Base-by-base conservation (phyloP, 805 yeast species). In the Candida multigemmis region DNA sequence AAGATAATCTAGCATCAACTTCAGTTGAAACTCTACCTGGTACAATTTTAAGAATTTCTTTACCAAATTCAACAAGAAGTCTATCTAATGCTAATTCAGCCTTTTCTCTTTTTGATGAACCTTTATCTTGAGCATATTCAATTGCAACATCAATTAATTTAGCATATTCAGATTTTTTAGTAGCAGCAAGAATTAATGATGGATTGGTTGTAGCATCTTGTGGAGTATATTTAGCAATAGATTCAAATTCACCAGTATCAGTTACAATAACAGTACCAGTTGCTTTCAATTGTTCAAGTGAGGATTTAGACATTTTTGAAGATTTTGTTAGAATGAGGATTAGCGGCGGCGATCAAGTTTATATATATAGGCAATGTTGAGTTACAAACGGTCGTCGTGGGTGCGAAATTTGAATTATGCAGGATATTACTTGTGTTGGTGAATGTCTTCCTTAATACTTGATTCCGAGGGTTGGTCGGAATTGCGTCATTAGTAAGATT, bases 181-280 rank as follows among this genome's bases (percentile, higher is more conserved):
- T 54, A 33, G 98, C 98, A 40, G 97, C 97, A 47, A 91, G 69
- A 50, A 91, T 89, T 67, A 91, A 71, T 23, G 97, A 86, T 42
- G 98, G 98, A 71, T 91, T 91, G 56, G 98, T 91, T 46, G 98
- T 91, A 42, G 98, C 95, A 63, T 91, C 98, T 70, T 91, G 97
- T 43, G 98, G 98, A 47, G 91, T 84, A 71, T 81, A 91, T 65
- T 87, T 85, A 54, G 96, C 96, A 56, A 91, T 91, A 40, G 91
- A 79, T 61, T 85, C 96, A 57, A 91, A 91, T 62, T 91, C 98
- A 68, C 98, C 98, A 37, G 97, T 86, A 70, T 91, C 98, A 41
- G 98, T 84, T 53, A 91, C 98, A 52, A 91, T 95, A 43, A 74
- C 80, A 44, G 98, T 91, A 46, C 97, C 97, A 32, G 96, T 58